Evolutionary conservation across 1,284 basidiomycete species (phyloP), one percentile per base, ranked within the genome.

Genomic region (Trametes hirsuta): DNA sequence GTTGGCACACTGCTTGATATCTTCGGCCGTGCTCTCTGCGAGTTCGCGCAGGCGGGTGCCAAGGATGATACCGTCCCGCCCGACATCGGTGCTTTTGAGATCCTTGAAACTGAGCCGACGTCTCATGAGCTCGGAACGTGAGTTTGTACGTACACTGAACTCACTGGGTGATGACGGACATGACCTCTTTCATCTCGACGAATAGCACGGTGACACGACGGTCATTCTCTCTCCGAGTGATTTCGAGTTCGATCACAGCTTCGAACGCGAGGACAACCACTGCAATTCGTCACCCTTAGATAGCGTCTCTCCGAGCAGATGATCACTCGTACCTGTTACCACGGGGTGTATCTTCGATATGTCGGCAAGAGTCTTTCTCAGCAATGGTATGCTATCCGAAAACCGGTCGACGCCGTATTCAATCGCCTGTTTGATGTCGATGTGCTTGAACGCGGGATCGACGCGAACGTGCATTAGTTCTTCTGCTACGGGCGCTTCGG

Each of bases 181-280:
- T 67, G 64, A 70, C 67, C 9, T 61, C 57, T 22, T 55, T 51
- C 63, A 65, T 65, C 34, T 62, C 58, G 18, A 40, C 59, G 10
- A 66, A 71, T 4, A 83, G 64, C 0, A 73, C 72, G 0, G 76
- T 48, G 3, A 81, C 73, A 50, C 78, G 79, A 54, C 58, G 58
- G 30, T 65, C 58, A 41, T 65, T 65, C 51, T 61, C 59, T n/a
- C 55, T 46, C 10, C 63, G 70, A 70, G 61, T 81, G 74, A 57
- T 79, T 52, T 81, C 77, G 18, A 82, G 70, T 18, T 67, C 75
- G 41, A 77, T 72, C 0, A 78, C 77, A 2, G 74, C 69, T 59
- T 77, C 75, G 69, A 82, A 82, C 0, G 80, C 78, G 15, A 74
- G 52, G 1, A 81, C 77, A 9, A 75, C 76, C 14, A 76, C 81